Evolutionary conservation across 2,329 filamentous ascomycete genomes (phyloP).

Genomic region (Aspergillus neoniger): DNA sequence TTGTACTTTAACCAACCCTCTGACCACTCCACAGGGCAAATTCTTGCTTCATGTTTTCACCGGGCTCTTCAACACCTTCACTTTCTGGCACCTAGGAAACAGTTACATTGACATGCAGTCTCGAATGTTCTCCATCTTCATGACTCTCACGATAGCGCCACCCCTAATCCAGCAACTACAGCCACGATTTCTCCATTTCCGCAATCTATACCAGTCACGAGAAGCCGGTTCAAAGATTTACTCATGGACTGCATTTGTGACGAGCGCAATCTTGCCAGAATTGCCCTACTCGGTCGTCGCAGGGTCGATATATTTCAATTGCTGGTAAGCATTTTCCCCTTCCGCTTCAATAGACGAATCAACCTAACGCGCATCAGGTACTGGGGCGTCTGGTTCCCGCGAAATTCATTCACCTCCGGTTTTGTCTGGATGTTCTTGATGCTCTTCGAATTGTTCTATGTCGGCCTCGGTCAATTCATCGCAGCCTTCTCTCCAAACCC

Average conservation of each 20-base stretch:
- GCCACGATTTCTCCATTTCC: constrained; percentile 67
- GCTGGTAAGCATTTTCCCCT: constrained; percentile 53
- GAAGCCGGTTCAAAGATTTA: constrained; percentile 81
- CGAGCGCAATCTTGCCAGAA: constrained; percentile 66
- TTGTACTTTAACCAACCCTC: neutral
- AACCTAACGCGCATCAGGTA: constrained; percentile 43
- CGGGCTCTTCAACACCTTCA: constrained; percentile 70
- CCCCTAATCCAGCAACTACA: constrained; percentile 77
- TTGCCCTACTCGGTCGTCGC: constrained; percentile 69
- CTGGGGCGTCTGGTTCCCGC: constrained; percentile 56
- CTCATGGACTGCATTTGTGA: constrained; percentile 70
- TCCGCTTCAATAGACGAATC: neutral
- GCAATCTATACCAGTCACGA: constrained; percentile 68
- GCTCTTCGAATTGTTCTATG: constrained; percentile 66
- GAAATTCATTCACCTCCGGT: constrained; percentile 59
- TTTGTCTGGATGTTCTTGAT: constrained; percentile 66
- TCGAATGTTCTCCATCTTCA: constrained; percentile 73
- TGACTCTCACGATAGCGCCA: constrained; percentile 73
- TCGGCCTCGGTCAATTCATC: constrained; percentile 68
- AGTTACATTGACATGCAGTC: constrained; percentile 66
- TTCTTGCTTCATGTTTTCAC: constrained; percentile 64
- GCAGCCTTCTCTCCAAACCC: constrained; percentile 68
- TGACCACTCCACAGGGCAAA: constrained; percentile 52
- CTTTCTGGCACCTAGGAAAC: constrained; percentile 65
- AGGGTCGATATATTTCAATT: constrained; percentile 65